These are phyloP conservation scores for Besnoitia besnoiti DNA, from an alignment of 169 alveolate genomes.

Conservation along the genomic window DNA sequence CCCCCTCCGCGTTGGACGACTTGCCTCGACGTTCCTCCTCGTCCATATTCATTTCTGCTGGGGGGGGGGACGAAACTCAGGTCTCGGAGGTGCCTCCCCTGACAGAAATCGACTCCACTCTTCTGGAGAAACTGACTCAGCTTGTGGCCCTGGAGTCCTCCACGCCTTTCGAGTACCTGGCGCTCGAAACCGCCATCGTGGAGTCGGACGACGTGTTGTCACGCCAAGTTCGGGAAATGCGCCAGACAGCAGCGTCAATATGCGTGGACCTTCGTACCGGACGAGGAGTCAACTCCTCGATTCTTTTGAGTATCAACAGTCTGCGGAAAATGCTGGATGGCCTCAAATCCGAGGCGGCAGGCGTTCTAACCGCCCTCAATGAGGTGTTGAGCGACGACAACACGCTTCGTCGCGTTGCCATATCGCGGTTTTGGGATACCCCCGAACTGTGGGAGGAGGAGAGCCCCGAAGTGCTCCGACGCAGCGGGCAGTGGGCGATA, in stretches of 20 bases:
- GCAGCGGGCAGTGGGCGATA: neutral
- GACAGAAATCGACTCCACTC: conserved; percentile 18
- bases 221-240: neutral
- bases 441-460: conserved; percentile 37
- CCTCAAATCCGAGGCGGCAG: neutral
- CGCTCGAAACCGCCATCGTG: conserved; percentile 29
- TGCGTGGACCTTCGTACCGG: conserved; percentile 30
- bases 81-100: neutral
- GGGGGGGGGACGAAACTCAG: neutral
- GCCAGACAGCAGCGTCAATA: neutral
- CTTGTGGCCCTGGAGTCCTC: neutral
- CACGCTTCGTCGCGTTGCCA: neutral
- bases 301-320: conserved; percentile 7
- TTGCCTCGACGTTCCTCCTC: neutral
- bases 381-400: conserved; percentile 29
- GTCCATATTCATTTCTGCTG: no score
- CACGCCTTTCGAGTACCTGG: conserved; percentile 25
- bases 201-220: neutral
- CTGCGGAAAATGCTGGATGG: neutral
- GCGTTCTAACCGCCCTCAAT: conserved; percentile 12
- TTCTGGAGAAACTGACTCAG: conserved; percentile 12
- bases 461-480: neutral
- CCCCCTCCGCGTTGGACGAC: neutral
- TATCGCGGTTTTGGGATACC: conserved; percentile 3
- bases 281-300: neutral